Conservation (phyloP, 2,329 filamentous ascomycete species). For the Arthrinium phaeospermum region DNA sequence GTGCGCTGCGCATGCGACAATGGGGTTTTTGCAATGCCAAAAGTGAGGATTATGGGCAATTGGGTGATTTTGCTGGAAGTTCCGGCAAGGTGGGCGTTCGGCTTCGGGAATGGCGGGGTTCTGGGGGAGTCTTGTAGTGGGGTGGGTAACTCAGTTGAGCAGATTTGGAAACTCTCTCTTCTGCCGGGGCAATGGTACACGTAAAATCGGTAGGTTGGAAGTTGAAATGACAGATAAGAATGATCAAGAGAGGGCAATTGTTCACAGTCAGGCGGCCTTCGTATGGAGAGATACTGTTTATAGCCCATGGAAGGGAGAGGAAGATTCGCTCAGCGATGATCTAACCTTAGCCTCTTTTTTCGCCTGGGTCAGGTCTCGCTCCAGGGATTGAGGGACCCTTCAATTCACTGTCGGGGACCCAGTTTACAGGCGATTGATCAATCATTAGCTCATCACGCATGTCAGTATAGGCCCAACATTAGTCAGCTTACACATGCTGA, state of each 20-base stretch:
- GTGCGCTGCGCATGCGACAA: background rate
- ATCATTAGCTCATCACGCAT: conserved; percentile 15
- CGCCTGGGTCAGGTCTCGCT: background rate
- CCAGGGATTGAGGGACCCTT: background rate
- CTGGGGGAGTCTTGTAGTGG: background rate
- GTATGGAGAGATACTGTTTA: background rate
- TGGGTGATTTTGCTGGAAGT: background rate
- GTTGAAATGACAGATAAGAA: background rate
- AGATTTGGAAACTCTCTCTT: background rate
- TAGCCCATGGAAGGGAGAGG: background rate
- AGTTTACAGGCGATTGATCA: background rate
- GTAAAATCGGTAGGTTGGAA: background rate
- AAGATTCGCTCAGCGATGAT: conserved; percentile 8
- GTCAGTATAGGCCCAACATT: background rate
- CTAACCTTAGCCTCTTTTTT: conserved; percentile 6
- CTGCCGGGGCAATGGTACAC: background rate
- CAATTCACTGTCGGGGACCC: background rate
- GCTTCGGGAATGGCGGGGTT: conserved; percentile 15
- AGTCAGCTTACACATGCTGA: conserved; percentile 15
- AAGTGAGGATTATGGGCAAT: conserved; percentile 16
- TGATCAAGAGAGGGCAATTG: background rate
- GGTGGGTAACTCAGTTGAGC: background rate
- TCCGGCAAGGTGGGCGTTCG: background rate
- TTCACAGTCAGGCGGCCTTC: background rate
- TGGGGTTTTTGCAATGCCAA: background rate